phyloP scores from a whole-genome alignment of 495 filamentous ascomycete species.

The Penicillium bovifimosum region DNA sequence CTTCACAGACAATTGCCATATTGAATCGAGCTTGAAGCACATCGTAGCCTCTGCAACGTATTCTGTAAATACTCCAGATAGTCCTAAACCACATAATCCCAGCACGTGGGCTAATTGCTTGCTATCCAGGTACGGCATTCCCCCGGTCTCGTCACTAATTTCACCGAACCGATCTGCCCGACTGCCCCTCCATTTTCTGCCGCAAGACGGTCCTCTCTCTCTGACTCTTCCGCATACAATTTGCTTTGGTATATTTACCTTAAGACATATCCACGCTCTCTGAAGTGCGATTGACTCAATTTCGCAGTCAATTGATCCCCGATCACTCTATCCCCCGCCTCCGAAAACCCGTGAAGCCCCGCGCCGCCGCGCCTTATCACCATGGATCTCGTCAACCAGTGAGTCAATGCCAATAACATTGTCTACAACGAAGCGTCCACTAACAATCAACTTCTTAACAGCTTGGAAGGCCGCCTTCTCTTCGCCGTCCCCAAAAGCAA shows the following conservation, averaged over 20 bases:
- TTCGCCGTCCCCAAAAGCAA: slow-evolving; percentile 96
- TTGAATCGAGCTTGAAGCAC: background rate
- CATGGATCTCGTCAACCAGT: slow-evolving; percentile 87
- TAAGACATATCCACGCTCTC: background rate
- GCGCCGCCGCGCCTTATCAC: slow-evolving; percentile 21
- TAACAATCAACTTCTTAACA: slow-evolving; percentile 10
- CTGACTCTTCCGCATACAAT: slow-evolving; percentile 1
- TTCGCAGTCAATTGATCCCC: background rate
- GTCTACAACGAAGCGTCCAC: background rate
- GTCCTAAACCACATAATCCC: background rate
- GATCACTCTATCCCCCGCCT: background rate
- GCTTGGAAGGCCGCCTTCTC: slow-evolving; percentile 83
- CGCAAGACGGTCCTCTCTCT: slow-evolving; percentile 16
- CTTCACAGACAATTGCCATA: background rate
- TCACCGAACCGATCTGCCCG: slow-evolving; percentile 18
- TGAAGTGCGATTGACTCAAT: slow-evolving; percentile 12
- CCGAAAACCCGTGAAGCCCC: slow-evolving; percentile 19
- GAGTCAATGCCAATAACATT: slow-evolving; percentile 36
- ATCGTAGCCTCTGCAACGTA: background rate
- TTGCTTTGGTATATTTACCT: background rate
- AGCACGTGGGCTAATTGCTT: slow-evolving; percentile 9
- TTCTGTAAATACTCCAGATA: background rate
- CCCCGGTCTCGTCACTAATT: slow-evolving; percentile 5
- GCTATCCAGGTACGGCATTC: background rate
- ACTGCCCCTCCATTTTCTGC: slow-evolving; percentile 30